phyloP scores from a whole-genome alignment of 805 yeast species.

The Cyberlindnera mississippiensis region DNA sequence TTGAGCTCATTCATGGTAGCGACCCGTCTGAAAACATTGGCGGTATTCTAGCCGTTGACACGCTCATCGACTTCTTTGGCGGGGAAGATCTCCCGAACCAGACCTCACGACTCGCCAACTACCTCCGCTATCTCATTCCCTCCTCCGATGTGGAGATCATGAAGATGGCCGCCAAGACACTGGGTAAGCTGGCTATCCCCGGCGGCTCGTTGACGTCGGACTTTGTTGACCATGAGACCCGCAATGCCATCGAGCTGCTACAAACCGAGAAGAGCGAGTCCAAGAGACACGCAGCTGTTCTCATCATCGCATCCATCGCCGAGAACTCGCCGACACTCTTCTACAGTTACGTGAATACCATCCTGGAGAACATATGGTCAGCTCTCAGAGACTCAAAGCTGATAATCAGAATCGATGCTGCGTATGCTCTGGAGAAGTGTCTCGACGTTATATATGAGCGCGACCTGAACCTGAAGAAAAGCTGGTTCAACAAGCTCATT shows the following conservation, averaged over 20 bases:
- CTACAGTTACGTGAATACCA: slow-evolving; percentile 71
- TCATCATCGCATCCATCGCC: slow-evolving; percentile 79
- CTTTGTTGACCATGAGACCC: slow-evolving; percentile 89
- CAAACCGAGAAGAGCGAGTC: slow-evolving; percentile 83
- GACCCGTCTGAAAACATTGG: slow-evolving; percentile 76
- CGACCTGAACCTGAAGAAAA: slow-evolving; percentile 62
- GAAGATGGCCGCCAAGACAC: slow-evolving; percentile 79
- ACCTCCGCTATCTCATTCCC: slow-evolving; percentile 73
- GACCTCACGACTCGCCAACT: slow-evolving; percentile 88
- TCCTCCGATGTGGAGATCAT: slow-evolving; percentile 81
- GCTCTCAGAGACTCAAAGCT: slow-evolving; percentile 79
- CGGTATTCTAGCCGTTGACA: slow-evolving; percentile 87
- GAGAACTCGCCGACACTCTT: slow-evolving; percentile 81
- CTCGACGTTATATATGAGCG: slow-evolving; percentile 75
- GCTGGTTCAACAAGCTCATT: slow-evolving; percentile 70
- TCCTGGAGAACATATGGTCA: slow-evolving; percentile 81
- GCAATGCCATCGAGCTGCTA: slow-evolving; percentile 85
- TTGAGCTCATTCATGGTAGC: slow-evolving; percentile 75
- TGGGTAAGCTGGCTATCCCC: slow-evolving; percentile 85
- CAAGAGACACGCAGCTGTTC: slow-evolving; percentile 86
- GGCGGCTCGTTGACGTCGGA: slow-evolving; percentile 90
- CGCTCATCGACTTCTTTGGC: slow-evolving; percentile 79
- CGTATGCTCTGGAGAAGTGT: slow-evolving; percentile 73
- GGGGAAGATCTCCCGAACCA: slow-evolving; percentile 85
- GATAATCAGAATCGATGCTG: slow-evolving; percentile 77